Percentiles rank a stretch among this genome's conserved stretches.
phyloP scores from a whole-genome alignment of 139 green algal species.

The Picochlorum sp. region DNA sequence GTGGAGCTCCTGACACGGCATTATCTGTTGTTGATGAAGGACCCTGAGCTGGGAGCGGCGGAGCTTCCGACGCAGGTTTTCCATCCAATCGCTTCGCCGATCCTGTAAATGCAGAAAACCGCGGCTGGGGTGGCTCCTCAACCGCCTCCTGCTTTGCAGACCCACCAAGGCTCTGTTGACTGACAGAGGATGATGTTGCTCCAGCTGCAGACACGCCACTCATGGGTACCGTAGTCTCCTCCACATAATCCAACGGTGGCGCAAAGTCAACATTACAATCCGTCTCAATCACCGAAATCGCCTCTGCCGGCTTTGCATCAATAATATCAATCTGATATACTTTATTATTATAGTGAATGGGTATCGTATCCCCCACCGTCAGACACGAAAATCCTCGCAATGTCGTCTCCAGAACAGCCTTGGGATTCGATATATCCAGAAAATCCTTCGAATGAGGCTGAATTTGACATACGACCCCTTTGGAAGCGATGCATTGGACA shows the following conservation, averaged over 20 bases:
- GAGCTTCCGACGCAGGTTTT: constrained; percentile 35
- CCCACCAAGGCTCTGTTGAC: not conserved
- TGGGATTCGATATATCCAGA: constrained; percentile 93
- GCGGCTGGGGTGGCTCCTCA: constrained; percentile 37
- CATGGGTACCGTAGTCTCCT: constrained; percentile 43
- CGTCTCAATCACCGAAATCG: constrained; percentile 95
- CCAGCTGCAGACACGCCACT: not conserved
- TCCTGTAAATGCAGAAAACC: constrained; percentile 74
- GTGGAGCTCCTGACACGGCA: not conserved
- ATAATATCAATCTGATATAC: constrained; percentile 87
- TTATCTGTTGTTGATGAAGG: no score
- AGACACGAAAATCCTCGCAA: constrained; percentile 63
- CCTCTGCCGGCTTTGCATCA: constrained; percentile 69
- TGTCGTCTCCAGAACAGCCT: constrained; percentile 91
- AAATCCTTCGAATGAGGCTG: constrained; percentile 95
- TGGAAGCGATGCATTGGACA: constrained; percentile 74
- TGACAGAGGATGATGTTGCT: not conserved
- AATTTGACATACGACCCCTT: constrained; percentile 96
- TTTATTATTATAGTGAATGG: constrained; percentile 94
- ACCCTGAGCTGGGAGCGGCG: no score
- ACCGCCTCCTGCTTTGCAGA: constrained; percentile 11
- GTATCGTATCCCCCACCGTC: constrained; percentile 71
- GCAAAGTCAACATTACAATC: constrained; percentile 97
- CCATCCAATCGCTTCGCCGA: constrained; percentile 68
- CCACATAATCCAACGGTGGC: constrained; percentile 91